These are phyloP conservation scores for Leccinum pachyderme DNA, from an alignment of 1,284 basidiomycete genomes.

Conservation along the genomic window DNA sequence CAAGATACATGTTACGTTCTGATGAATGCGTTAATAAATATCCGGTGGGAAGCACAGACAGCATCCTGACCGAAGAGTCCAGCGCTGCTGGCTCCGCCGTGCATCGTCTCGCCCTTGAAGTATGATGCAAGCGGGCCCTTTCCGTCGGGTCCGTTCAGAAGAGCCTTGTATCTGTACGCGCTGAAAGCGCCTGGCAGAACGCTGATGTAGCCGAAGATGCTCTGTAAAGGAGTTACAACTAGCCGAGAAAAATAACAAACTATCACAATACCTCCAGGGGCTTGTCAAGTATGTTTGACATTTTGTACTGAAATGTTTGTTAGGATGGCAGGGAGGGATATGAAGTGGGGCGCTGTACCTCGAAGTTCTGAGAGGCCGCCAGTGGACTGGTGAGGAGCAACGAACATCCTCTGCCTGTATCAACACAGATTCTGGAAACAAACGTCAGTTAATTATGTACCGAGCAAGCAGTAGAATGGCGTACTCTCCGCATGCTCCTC, in stretches of 20 bases:
- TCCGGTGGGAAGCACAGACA: not conserved
- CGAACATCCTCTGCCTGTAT: slow-evolving; percentile 76
- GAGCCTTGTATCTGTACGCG: slow-evolving; percentile 86
- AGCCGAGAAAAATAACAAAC: not conserved
- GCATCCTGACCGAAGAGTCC: slow-evolving; percentile 61
- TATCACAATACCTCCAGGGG: slow-evolving; percentile 66
- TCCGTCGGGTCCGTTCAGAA: slow-evolving; percentile 78
- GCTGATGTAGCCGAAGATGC: slow-evolving; percentile 89
- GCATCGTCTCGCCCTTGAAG: slow-evolving; percentile 91
- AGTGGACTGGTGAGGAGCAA: slow-evolving; percentile 83
- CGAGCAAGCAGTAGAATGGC: slow-evolving; percentile 25
- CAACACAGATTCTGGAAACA: slow-evolving; percentile 71
- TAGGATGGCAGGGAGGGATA: not conserved
- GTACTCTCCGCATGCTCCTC: slow-evolving; percentile 93
- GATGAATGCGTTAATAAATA: slow-evolving; percentile 14
- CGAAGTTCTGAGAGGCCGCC: slow-evolving; percentile 90
- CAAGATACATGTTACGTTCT: slow-evolving; percentile 89
- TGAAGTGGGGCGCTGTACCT: slow-evolving; percentile 41
- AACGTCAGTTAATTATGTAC: not conserved
- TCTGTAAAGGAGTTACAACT: slow-evolving; percentile 39
- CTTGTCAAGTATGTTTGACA: slow-evolving; percentile 93
- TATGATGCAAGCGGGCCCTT: slow-evolving; percentile 88
- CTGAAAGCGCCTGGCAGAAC: slow-evolving; percentile 91
- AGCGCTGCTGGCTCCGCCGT: slow-evolving; percentile 57
- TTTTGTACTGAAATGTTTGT: slow-evolving; percentile 63